Percentiles rank a stretch among this genome's conserved stretches.
phyloP scores from a whole-genome alignment of 2,329 filamentous ascomycete genomes.

The Waltergamsia citrina region DNA sequence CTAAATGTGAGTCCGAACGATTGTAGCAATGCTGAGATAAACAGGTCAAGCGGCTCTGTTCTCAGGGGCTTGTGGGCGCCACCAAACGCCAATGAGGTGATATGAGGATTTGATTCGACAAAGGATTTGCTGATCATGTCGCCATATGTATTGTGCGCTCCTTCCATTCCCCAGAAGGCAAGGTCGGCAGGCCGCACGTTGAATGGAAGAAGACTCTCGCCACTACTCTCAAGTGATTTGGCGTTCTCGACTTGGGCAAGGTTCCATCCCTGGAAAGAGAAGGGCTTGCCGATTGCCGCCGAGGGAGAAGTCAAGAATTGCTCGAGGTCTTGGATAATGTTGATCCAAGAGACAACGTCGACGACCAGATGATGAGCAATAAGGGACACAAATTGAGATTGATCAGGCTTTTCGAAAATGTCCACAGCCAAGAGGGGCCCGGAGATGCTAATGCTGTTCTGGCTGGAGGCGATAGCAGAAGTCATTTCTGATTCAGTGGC shows the following conservation, averaged over 20 bases:
- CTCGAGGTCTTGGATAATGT: conserved; percentile 33
- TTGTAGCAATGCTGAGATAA: conserved; percentile 18
- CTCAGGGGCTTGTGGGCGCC: conserved; percentile 12
- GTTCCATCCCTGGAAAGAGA: conserved; percentile 26
- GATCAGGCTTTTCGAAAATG: not conserved
- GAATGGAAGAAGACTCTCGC: conserved; percentile 15
- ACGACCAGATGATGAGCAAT: conserved; percentile 26
- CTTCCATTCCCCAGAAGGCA: conserved; percentile 11
- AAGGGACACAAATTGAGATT: conserved; percentile 16
- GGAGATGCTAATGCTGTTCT: conserved; percentile 9
- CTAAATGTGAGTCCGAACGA: conserved; percentile 18
- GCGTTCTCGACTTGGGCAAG: conserved; percentile 21
- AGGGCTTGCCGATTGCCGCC: conserved; percentile 8
- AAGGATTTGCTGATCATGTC: conserved; percentile 10
- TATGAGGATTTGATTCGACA: conserved; percentile 7
- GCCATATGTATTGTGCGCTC: conserved; percentile 9
- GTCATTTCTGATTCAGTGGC: conserved; percentile 6
- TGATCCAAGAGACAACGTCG: conserved; percentile 35
- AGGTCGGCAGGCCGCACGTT: conserved; percentile 10
- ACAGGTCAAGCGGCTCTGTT: conserved; percentile 23
- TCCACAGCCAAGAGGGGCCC: conserved; percentile 13
- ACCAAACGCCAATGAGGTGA: conserved; percentile 9
- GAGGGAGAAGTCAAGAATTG: conserved; percentile 17
- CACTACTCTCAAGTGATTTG: conserved; percentile 1
- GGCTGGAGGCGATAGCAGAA: conserved; percentile 14